Evolutionary conservation across 169 alveolate genomes (phyloP).

Genomic region (Eimeria tenella): DNA sequence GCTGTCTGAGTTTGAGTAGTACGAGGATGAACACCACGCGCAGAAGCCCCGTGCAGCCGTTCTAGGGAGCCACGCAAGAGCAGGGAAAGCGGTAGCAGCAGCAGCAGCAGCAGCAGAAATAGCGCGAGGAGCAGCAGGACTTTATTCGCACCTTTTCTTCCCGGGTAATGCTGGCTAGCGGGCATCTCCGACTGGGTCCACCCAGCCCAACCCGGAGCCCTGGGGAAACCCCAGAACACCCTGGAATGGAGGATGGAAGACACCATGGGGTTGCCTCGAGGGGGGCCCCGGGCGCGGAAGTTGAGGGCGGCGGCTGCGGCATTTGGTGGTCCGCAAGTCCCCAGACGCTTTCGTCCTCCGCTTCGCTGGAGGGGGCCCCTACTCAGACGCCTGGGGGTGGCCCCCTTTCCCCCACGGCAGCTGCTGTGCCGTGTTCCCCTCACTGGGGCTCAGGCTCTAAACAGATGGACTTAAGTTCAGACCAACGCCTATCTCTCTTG

Average conservation of each 20-base stretch:
- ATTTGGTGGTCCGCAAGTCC: constrained; percentile 11
- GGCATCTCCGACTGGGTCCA: neutral
- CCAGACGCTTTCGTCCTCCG: neutral
- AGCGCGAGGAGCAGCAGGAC: constrained; percentile 1
- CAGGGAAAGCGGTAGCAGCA: neutral
- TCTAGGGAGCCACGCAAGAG: neutral
- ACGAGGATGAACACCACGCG: neutral
- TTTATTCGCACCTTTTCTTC: neutral
- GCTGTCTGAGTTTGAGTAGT: neutral
- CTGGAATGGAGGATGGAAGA: neutral
- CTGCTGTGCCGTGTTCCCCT: constrained; percentile 35
- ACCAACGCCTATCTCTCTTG: constrained; percentile 25
- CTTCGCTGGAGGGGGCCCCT: constrained; percentile 22
- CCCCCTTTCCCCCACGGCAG: constrained; percentile 10
- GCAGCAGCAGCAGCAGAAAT: constrained; percentile 9
- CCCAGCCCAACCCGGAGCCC: neutral
- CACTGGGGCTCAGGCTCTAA: constrained; percentile 5
- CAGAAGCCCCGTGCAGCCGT: neutral
- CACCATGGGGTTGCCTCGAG: neutral
- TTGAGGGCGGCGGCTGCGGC: neutral
- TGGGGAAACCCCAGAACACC: neutral
- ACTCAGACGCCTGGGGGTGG: constrained; percentile 5
- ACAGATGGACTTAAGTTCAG: neutral
- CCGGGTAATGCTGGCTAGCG: neutral
- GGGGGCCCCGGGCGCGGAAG: neutral